Base-by-base conservation (phyloP, 2,329 filamentous ascomycete genomes). In the Sphaerulina vaccinii region DNA sequence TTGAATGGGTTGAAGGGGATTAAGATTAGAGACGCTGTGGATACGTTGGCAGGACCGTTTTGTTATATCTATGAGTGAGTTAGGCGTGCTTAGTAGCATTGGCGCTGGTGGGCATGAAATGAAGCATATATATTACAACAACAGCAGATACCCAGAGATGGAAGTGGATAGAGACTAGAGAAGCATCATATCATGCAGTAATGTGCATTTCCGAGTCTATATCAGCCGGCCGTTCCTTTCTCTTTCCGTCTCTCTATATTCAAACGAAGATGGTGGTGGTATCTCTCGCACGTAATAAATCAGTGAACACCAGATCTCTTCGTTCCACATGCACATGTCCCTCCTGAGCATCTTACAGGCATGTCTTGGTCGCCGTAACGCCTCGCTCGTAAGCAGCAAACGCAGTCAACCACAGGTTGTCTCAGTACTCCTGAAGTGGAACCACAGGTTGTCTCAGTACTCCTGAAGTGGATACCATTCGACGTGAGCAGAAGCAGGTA, bases 41-140 rank as follows among this genome's bases (percentile, higher is more conserved):
- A 52, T 37, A 60, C 58, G 7, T 23, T 57, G 29, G 38, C 27
- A 4, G 56, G 56, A 9, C 54, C 54, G 10, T 60, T 58, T 22
- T 60, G 58, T 40, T 60, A 60, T 32, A 45, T 48, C 19, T 60
- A 57, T 18, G 46, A 47, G 16, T 58, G 39, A 57, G 24, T 24
- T n/a, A n/a, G 33, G 13, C 3, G 45, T 35, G 2, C 7, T 2
- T n/a, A n/a, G 15, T 11, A 22, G 2, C 27, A 13, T 19, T 5
- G 18, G n/a, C 9, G 29, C 9, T 18, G 8, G n/a, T n/a, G 16
- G 23, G 13, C 6, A 18, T 35, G 8, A 32, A 42, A 11, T 16
- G 21, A 27, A 16, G 40, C 19, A n/a, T n/a, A n/a, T n/a, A n/a
- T n/a, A 13, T 13, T 29, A 29, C 7, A 13, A 29, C 7, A 29